Percentiles rank a stretch among this genome's conserved stretches.
These are phyloP conservation scores for Madurella mycetomatis DNA, from an alignment of 2,329 filamentous ascomycete species.

Conservation along the genomic window DNA sequence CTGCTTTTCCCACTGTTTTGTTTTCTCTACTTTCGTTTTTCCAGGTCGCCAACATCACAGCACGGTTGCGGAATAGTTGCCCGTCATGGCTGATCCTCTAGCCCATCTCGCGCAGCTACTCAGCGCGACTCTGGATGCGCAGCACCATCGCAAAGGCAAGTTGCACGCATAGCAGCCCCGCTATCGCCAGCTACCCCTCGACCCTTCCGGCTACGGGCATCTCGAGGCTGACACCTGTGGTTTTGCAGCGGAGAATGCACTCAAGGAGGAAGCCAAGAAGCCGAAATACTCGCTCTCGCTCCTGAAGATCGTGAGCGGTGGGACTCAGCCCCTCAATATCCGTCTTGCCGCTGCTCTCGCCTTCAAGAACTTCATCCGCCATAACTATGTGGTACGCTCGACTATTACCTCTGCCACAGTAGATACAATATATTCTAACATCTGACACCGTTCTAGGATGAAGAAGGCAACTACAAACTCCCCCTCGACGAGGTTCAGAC, in stretches of 20 bases:
- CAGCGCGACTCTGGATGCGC: constrained; percentile 82
- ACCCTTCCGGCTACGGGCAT: background rate
- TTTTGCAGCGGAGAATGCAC: constrained; percentile 68
- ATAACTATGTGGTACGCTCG: constrained; percentile 74
- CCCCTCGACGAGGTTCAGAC: constrained; percentile 74
- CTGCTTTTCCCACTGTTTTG: constrained; percentile 18
- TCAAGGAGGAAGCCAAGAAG: constrained; percentile 75
- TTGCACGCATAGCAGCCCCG: constrained; percentile 12
- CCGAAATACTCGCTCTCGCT: constrained; percentile 83
- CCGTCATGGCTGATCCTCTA: constrained; percentile 53
- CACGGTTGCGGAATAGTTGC: background rate
- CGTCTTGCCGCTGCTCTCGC: constrained; percentile 84
- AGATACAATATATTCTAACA: background rate
- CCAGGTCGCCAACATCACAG: constrained; percentile 6
- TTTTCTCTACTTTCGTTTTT: constrained; percentile 6
- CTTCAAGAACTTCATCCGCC: constrained; percentile 98
- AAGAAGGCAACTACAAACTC: constrained; percentile 90
- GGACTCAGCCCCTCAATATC: constrained; percentile 67
- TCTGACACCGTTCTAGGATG: constrained; percentile 53
- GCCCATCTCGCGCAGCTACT: constrained; percentile 73
- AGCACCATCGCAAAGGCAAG: constrained; percentile 82
- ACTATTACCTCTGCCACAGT: background rate
- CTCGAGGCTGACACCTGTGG: constrained; percentile 5
- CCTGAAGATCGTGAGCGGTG: constrained; percentile 82
- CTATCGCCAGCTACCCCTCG: background rate